Conservation (phyloP, 1,284 basidiomycete genomes). For the Fomitopsis schrenkii region DNA sequence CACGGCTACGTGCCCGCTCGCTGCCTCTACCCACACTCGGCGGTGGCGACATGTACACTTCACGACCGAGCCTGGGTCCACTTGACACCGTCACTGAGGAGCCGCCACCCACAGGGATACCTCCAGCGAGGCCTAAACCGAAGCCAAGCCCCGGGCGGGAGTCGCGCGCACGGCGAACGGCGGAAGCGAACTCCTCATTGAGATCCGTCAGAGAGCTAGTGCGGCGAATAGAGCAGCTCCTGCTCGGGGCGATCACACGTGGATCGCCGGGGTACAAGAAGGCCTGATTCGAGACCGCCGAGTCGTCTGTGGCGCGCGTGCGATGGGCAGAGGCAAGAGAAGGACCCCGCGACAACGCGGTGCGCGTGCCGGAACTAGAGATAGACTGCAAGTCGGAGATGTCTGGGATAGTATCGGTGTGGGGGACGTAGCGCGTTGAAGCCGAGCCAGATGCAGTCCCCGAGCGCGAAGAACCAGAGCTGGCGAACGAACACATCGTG, state of each 20-base stretch:
- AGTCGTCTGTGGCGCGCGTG: slow-evolving; percentile 65
- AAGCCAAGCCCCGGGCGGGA: slow-evolving; percentile 44
- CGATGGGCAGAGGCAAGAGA: slow-evolving; percentile 55
- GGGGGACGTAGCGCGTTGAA: slow-evolving; percentile 70
- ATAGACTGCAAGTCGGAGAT: slow-evolving; percentile 51
- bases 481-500: slow-evolving; percentile 57
- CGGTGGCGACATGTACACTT: slow-evolving; percentile 59
- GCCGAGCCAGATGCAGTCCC: slow-evolving; percentile 49
- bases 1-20: slow-evolving; percentile 24
- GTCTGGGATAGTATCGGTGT: slow-evolving; percentile 60
- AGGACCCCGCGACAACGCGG: slow-evolving; percentile 33
- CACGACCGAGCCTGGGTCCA: slow-evolving; percentile 45
- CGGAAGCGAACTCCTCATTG: slow-evolving; percentile 60
- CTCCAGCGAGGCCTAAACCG: slow-evolving; percentile 36
- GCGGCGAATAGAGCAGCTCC: slow-evolving; percentile 56
- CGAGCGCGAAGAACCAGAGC: slow-evolving; percentile 28
- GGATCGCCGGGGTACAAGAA: slow-evolving; percentile 67
- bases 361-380: slow-evolving; percentile 38
- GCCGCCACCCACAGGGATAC: slow-evolving; percentile 35
- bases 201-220: slow-evolving; percentile 74
- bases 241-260: slow-evolving; percentile 62
- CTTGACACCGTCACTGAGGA: slow-evolving; percentile 56
- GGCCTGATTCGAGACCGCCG: slow-evolving; percentile 53
- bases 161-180: slow-evolving; percentile 40
- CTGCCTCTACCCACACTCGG: slow-evolving; percentile 39